A percentile compares a stretch with the other conserved stretches of the same genome.
These are phyloP conservation scores for Acorus calamus DNA, from an alignment of 106 monocot species.

Conservation along the genomic window DNA sequence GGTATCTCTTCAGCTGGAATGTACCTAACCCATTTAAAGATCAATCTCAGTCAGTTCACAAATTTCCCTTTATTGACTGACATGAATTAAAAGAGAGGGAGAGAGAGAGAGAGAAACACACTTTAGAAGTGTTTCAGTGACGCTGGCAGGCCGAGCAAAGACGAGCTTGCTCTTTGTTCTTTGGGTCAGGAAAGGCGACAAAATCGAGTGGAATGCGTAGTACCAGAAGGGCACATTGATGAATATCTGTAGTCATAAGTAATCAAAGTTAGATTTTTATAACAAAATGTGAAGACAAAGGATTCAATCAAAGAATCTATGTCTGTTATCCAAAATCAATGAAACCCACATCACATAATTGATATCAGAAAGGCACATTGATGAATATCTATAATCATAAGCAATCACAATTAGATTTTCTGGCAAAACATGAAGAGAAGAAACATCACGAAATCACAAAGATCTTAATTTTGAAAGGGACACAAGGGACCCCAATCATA, in stretches of 20 bases:
- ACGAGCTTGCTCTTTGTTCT: slow-evolving; percentile 85
- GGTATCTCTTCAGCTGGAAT: slow-evolving; percentile 17
- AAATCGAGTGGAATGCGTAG: slow-evolving; percentile 38
- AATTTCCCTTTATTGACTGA: too few relatives aligned
- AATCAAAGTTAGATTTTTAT: background rate
- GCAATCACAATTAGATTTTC: background rate
- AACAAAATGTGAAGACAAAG: too few relatives aligned
- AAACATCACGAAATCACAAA: too few relatives aligned
- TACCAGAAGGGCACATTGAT: slow-evolving; percentile 87
- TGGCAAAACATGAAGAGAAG: too few relatives aligned
- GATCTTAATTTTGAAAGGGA: too few relatives aligned
- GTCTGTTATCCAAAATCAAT: too few relatives aligned
- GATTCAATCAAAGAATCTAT: too few relatives aligned
- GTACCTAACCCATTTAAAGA: background rate
- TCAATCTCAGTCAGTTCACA: too few relatives aligned
- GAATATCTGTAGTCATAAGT: slow-evolving; percentile 32
- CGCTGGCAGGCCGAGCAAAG: slow-evolving; percentile 35
- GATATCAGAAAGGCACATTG: slow-evolving; percentile 77
- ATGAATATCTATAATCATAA: slow-evolving; percentile 41
- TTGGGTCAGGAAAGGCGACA: slow-evolving; percentile 77
- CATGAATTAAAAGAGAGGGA: too few relatives aligned
- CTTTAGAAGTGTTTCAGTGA: slow-evolving; percentile 50
- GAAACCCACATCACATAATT: too few relatives aligned
- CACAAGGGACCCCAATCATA: too few relatives aligned
- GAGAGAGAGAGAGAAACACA: background rate